phyloP scores from a whole-genome alignment of 139 green algal species.

The Tetradesmus obliquus region DNA sequence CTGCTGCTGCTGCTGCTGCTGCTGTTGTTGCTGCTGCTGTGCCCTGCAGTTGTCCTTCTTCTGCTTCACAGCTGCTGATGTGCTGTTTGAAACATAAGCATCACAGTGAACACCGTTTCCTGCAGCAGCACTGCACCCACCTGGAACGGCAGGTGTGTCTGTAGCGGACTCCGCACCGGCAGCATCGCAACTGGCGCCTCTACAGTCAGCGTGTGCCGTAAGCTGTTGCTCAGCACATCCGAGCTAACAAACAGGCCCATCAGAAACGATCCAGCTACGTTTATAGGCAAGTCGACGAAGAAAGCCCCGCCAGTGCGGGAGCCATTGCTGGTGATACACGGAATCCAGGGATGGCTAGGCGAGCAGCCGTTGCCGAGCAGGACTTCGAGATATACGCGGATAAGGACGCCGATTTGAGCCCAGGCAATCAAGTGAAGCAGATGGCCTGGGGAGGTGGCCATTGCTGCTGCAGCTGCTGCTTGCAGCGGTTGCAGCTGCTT shows the following conservation, averaged over 20 bases:
- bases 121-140: conserved; percentile 55
- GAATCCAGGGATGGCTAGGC: conserved; percentile 25
- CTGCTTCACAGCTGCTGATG: not conserved
- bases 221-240: conserved; percentile 38
- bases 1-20: too few relatives aligned
- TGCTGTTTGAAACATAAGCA: not conserved
- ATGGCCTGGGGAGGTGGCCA: not conserved
- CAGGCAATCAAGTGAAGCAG: conserved; percentile 57
- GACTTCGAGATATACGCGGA: conserved; percentile 49
- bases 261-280: conserved; percentile 80
- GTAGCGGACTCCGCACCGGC: conserved; percentile 57
- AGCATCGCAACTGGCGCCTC: conserved; percentile 62
- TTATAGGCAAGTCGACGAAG: conserved; percentile 82
- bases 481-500: not conserved
- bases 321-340: conserved; percentile 48
- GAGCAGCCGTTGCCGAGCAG: conserved; percentile 54
- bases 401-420: conserved; percentile 50
- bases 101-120: not conserved
- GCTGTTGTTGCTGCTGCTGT: too few relatives aligned
- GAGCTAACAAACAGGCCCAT: conserved; percentile 75
- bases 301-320: conserved; percentile 56
- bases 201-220: conserved; percentile 33
- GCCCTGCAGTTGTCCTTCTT: too few relatives aligned
- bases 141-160: conserved; percentile 68
- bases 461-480: conserved; percentile 17